Base-by-base conservation (phyloP, 2,329 filamentous ascomycete species). In the Didymella exigua region DNA sequence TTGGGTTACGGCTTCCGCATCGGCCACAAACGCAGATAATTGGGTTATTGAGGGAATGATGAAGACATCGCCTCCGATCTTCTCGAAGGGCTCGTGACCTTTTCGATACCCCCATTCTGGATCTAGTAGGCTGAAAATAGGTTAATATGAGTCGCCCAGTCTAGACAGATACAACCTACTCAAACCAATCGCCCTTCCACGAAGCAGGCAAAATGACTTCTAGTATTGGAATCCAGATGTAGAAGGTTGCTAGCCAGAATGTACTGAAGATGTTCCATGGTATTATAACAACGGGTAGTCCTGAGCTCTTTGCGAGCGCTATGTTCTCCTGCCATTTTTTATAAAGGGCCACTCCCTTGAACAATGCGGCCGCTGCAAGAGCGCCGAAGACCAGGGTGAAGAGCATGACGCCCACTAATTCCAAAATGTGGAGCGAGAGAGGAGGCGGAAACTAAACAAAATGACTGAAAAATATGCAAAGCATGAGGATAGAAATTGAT, bases 1-100 rank as follows among this genome's bases (percentile, higher is more conserved):
- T 68, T 90, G 86, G 52, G 80, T 80, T 50, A 90, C 84, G 16
- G 82, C 84, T 55, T 88, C 86, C 14, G 89, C 82, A 70, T 87
- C 85, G 36, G 84, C 82, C 5, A 85, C 84, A 61, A 81, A 83
- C 30, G 89, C 62, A 16, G 80, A 69, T 14, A 86, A 77, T 29
- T 69, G 71, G 7, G 77, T 76, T 0, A 88, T 86, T 0, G 85
- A 81, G 7, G 87, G 87, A n/a, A 86, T 64, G 7, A 91, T 62
- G 63, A 90, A 87, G 11, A 82, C 79, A 61, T 91, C 87, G 51
- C 69, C 71, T 37, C 85, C 86, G 9, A 85, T 67, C 14, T 80
- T 77, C 24, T 81, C 76, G 66, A 87, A 91, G 14, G 83, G 78
- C 18, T 80, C 77, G 63, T 86, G 82, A 24, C 82, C 80, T 11